Evolutionary conservation across 2,329 filamentous ascomycete species (phyloP), one percentile per base, ranked within the genome.

Genomic region (Penicillium corylophilum): DNA sequence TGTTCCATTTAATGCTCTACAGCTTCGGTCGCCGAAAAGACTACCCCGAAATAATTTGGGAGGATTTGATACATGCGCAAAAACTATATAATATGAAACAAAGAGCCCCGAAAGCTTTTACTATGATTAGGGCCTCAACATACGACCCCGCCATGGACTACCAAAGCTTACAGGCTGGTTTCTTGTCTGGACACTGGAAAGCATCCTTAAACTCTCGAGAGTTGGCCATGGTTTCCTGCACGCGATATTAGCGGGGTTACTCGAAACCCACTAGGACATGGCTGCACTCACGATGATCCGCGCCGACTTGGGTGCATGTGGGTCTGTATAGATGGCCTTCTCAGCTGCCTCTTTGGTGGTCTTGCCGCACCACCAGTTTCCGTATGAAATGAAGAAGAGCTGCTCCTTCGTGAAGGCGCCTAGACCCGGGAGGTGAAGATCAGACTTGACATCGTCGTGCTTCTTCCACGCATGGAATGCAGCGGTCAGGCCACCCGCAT

Each of bases 101-200:
- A 39, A 26, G 4, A 39, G 9, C 24, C 38, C 35, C 33, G 16
- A 44, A 41, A 53, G 22, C 8, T 18, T 36, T 16, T 36, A 31
- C n/a, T 23, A 47, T 33, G 40, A 43, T 29, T 15, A 36, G 16
- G 13, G 23, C 39, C n/a, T 31, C 12, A 41, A 28, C 24, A 42
- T 20, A 36, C 23, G 35, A 40, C 8, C 8, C 26, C 18, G 28
- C 33, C 16, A 23, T 26, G 31, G 46, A 26, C 61, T 78, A 90
- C 86, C 86, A 89, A 51, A 90, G 71, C 70, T 89, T 82, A 67
- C 86, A 90, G 28, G 79, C 81, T 0, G 86, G 86, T 65, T 88
- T 78, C 72, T 84, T 86, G 2, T 73, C 74, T 15, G 81, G 77
- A 64, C 87, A 90, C 42, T 81, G 74, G 67, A 89, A 90, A 9